Base-by-base conservation (phyloP, 2,329 filamentous ascomycete genomes). In the Penicillium oxalicum region DNA sequence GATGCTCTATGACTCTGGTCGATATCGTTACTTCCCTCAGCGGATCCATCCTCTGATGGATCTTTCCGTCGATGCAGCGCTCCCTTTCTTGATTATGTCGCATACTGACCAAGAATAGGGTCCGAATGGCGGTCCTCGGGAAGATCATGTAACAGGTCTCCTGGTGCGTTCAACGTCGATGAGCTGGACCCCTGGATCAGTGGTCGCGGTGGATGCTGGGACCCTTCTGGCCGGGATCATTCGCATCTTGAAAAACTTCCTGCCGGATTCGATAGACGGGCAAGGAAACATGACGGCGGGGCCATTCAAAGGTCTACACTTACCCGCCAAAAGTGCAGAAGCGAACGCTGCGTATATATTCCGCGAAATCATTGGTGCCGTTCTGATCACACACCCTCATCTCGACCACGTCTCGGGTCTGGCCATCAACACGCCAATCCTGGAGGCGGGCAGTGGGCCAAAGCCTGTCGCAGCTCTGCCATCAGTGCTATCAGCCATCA, bases 341-440 rank as follows among this genome's bases (percentile, higher is more conserved):
- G 86, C 88, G 41, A 97, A 96, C 66, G 91, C 90, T 2, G 79
- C 86, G 3, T 79, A 94, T 65, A 77, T 98, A 42, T 83, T 91
- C 37, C 80, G 85, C 47, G 80, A 85, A 48, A 80, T 96, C 41
- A 81, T 98, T 49, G 88, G 91, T 40, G 87, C 89, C 0, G 93
- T 91, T 63, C 81, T 97, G 53, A 89, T 98, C 61, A 98, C 91
- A 0, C 93, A 98, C 68, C 88, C 93, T n/a, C 93, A 98, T 70
- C 78, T 98, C 1, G 93, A 98, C 63, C 93, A 98, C 68, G 83
- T 97, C 24, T 84, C 88, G 18, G 93, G 87, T 9, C 88, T 97
- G 58, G 88, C 93, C 29, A 85, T 97, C 66, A 97, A 97, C 68
- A 96, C 91, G 0, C 91, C 93, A 4, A 85, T 87, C 3, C 81